Conservation (phyloP, 2,329 filamentous ascomycete genomes). For the Periconia sp. region DNA sequence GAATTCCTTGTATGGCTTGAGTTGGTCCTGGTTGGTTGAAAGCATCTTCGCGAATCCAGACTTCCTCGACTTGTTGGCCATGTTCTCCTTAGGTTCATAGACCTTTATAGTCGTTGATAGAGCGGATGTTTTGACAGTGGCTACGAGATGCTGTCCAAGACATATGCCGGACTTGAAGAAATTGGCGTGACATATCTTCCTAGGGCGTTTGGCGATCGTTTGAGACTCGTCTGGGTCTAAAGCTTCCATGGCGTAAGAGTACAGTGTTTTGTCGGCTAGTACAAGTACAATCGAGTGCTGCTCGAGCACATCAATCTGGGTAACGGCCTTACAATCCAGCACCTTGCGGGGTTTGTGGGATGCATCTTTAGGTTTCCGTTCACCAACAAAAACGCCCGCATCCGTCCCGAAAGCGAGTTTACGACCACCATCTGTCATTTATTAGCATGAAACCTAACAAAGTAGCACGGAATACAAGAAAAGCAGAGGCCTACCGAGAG, state of each 20-base stretch:
- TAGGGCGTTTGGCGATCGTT: slow-evolving; percentile 78
- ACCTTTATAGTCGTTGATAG: slow-evolving; percentile 97
- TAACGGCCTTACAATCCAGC: slow-evolving; percentile 82
- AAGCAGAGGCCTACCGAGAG: slow-evolving; percentile 67
- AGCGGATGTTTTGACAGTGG: slow-evolving; percentile 91
- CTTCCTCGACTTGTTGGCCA: slow-evolving; percentile 92
- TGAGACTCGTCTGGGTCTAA: slow-evolving; percentile 78
- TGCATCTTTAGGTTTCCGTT: slow-evolving; percentile 83
- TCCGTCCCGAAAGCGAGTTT: slow-evolving; percentile 96
- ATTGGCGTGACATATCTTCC: slow-evolving; percentile 97
- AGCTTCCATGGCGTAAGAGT: slow-evolving; percentile 84
- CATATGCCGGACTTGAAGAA: slow-evolving; percentile 99
- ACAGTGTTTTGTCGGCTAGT: slow-evolving; percentile 87
- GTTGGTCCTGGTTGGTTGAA: slow-evolving; percentile 85
- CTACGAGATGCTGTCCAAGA: slow-evolving; percentile 89
- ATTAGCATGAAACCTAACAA: slow-evolving; percentile 16
- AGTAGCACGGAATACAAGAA: not conserved
- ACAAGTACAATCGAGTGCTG: slow-evolving; percentile 92
- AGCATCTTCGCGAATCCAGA: slow-evolving; percentile 96
- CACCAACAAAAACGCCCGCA: slow-evolving; percentile 87
- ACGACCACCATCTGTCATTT: slow-evolving; percentile 75
- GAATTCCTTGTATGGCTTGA: slow-evolving; percentile 85
- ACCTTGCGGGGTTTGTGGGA: slow-evolving; percentile 74
- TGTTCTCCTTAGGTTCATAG: slow-evolving; percentile 95
- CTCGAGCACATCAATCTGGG: slow-evolving; percentile 93